Conservation (phyloP, 495 filamentous ascomycete species). For the Penicillium malachiteum region DNA sequence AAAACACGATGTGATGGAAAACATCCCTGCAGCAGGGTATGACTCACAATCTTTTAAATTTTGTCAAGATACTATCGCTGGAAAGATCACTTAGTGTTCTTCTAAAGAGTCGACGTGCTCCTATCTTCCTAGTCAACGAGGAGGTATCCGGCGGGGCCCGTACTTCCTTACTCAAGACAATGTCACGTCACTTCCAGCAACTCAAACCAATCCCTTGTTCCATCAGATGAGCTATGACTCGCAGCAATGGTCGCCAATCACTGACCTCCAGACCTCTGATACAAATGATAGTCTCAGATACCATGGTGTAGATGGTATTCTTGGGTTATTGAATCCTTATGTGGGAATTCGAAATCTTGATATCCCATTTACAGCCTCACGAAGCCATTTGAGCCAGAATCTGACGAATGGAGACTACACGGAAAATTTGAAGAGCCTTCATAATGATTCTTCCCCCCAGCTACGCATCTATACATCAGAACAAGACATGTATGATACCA, state of each 20-base stretch:
- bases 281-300: neutral
- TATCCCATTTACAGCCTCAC: neutral
- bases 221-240: neutral
- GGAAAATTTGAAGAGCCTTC: neutral
- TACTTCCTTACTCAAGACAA: neutral
- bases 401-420: neutral
- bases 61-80: neutral
- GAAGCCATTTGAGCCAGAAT: neutral
- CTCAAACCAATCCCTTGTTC: neutral
- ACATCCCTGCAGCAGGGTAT: neutral
- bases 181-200: neutral
- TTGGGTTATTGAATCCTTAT: neutral
- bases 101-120: neutral
- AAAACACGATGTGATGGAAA: neutral
- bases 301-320: neutral
- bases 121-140: neutral
- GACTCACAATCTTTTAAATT: neutral
- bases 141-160: neutral
- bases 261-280: neutral
- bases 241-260: neutral
- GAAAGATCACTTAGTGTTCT: neutral
- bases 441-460: neutral
- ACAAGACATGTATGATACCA: neutral
- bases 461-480: neutral
- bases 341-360: neutral